phyloP scores from a whole-genome alignment of 2,329 filamentous ascomycete genomes.

The Sporothrix pallida region DNA sequence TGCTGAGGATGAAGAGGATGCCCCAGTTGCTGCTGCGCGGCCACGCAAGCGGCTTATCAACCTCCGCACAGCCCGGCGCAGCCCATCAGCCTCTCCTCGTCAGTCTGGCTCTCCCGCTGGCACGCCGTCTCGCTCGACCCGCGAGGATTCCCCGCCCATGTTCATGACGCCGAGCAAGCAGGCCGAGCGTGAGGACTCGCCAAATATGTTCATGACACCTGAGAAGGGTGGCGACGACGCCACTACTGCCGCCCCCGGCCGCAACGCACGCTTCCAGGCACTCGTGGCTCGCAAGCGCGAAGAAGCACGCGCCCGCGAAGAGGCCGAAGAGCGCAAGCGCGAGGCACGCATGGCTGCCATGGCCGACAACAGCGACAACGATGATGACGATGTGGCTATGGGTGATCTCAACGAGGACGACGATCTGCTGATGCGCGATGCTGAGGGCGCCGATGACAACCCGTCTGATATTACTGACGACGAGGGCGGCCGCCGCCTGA shows the following conservation, averaged over 20 bases:
- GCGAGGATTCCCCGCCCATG: conserved; percentile 32
- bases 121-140: neutral
- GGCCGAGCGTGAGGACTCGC: conserved; percentile 47
- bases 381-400: conserved; percentile 50
- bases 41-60: conserved; percentile 43
- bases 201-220: conserved; percentile 65
- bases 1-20: conserved; percentile 44
- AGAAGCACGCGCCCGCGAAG: conserved; percentile 72
- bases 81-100: conserved; percentile 26
- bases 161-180: conserved; percentile 36
- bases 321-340: conserved; percentile 57
- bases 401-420: conserved; percentile 42
- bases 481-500: conserved; percentile 67
- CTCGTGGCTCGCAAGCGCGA: conserved; percentile 75
- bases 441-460: conserved; percentile 56
- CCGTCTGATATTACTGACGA: conserved; percentile 65
- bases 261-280: conserved; percentile 69
- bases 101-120: neutral
- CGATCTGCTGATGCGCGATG: conserved; percentile 48
- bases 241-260: conserved; percentile 38
- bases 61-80: conserved; percentile 41
- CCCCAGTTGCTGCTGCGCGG: conserved; percentile 42
- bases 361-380: conserved; percentile 39
- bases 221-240: conserved; percentile 43
- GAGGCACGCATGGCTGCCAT: conserved; percentile 50